Evolutionary conservation across 306 rosid genomes (phyloP), one percentile per base, ranked within the genome.

Genomic region (Glycine tomentella): DNA sequence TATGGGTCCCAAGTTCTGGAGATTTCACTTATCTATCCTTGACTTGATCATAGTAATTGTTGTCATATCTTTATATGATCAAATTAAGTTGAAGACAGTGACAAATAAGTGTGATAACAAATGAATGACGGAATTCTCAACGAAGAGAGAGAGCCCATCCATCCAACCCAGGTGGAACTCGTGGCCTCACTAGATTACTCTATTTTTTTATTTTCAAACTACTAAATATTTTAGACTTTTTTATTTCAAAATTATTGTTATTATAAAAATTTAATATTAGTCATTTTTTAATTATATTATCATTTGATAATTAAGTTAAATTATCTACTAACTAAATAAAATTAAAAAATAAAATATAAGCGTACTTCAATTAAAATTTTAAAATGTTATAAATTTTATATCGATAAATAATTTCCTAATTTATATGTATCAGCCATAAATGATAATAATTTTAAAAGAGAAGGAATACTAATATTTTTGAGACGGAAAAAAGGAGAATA

Each of bases 101-200:
- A 63, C 72, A 15, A 45, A 59, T n/a, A 25, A 34, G 38, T 14
- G 48, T 45, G 9, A n/a, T 76, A 45, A 55, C 5, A 16, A 2
- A 10, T 6, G 17, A 59, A 50, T 31, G 17, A 63, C 36, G 53
- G 73, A 63, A 50, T 62, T 76, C 62, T 76, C 50, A 49, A 49
- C 40, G 34, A 7, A 40, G n/a, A 62, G 10, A 15, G 14, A 74
- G 8, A 20, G 20, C 20, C 20, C 20, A 20, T 34, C 15, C 34
- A 48, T 57, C 58, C 33, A 59, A 11, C 33, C 44, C 10, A 0
- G 4, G 16, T 12, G 7, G 15, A 25, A 12, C 14, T 36, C 64
- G 75, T 67, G 72, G 49, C 42, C 20, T 36, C 44, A 2, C 16
- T 10, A 1, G 11, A 56, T 57, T 31, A 25, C 31, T 16, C 36